Conservation (phyloP, 1,139 yeast genomes). For the Candida gigantensis region DNA sequence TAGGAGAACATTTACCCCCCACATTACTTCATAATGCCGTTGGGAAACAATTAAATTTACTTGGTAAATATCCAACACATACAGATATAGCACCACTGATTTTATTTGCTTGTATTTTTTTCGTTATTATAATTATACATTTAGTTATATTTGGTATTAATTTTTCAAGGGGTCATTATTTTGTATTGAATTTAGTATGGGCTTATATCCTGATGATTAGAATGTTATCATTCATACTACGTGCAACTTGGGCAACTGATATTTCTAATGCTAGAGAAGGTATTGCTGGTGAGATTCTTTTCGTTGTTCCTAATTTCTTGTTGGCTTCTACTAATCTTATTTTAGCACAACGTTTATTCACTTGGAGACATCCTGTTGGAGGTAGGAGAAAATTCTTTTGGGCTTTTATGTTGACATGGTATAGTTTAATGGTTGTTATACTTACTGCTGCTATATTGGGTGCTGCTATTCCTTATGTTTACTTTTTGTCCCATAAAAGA, state of each 20-base stretch:
- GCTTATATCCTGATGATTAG: slow-evolving; percentile 26
- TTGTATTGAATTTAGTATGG: slow-evolving; percentile 36
- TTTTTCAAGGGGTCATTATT: slow-evolving; percentile 34
- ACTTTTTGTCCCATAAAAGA: slow-evolving; percentile 23
- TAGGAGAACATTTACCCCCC: slow-evolving; percentile 26
- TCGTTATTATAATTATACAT: slow-evolving; percentile 27
- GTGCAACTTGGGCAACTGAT: slow-evolving; percentile 34
- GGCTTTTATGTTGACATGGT: slow-evolving; percentile 33
- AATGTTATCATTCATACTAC: slow-evolving; percentile 29
- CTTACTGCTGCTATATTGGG: slow-evolving; percentile 34
- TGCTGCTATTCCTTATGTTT: slow-evolving; percentile 37
- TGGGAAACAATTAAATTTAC: slow-evolving; percentile 27
- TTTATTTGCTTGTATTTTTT: slow-evolving; percentile 32
- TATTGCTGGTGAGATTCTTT: slow-evolving; percentile 33
- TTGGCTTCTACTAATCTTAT: slow-evolving; percentile 39
- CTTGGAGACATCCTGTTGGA: slow-evolving; percentile 52
- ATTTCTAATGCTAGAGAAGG: slow-evolving; percentile 28
- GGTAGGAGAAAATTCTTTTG: slow-evolving; percentile 41
- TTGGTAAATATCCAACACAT: slow-evolving; percentile 35
- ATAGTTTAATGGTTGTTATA: slow-evolving; percentile 30
- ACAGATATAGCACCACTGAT: slow-evolving; percentile 33
- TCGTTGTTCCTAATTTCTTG: slow-evolving; percentile 35
- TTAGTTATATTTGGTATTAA: slow-evolving; percentile 30
- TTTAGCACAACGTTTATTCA: slow-evolving; percentile 44
- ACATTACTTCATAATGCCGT: slow-evolving; percentile 22